Base-by-base conservation (phyloP, 768 basidiomycete species). In the Kwoniella sp. region DNA sequence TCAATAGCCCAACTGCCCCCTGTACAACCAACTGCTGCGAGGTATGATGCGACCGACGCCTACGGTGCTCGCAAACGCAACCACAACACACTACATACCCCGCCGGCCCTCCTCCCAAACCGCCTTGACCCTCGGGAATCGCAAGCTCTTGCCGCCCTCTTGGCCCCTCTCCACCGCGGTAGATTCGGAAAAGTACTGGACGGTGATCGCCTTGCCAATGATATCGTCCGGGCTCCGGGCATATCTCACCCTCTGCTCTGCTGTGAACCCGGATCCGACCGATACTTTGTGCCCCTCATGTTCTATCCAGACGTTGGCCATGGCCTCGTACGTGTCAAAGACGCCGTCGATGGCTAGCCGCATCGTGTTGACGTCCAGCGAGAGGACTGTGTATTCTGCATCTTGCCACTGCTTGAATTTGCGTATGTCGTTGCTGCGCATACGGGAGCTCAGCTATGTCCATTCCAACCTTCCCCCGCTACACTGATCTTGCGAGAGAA, bases 381-480 rank as follows among this genome's bases (percentile, higher is more conserved):
- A 53, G 12, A 42, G 42, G 29, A 68, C 69, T 6, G 36, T 44
- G 34, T 73, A 71, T 54, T 73, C 71, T n/a, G 54, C 67, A 29
- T 73, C 71, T 48, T 62, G 61, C 69, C 69, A 73, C 53, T 66
- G 53, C 51, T 73, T 73, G 65, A 69, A 73, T 47, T 73, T 73
- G 9, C 67, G 59, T n/a, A 73, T 62, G 27, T 69, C 62, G 12
- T 61, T 29, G 11, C 71, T 73, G 38, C 6, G 1, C 1, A 22
- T 9, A 15, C 23, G 23, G n/a, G 46, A 28, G 9, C 31, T 34
- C 15, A 15, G 12, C 15, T 20, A 44, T 2, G 23, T 12, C 15
- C 23, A 46, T 19, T 17, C 34, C 15, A n/a, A 23, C 8, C 19
- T 17, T 20, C n/a, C n/a, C n/a, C n/a, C n/a, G n/a, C n/a, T n/a